phyloP scores from a whole-genome alignment of 2,329 filamentous ascomycete genomes.

The Exophiala phaeomuriformis region DNA sequence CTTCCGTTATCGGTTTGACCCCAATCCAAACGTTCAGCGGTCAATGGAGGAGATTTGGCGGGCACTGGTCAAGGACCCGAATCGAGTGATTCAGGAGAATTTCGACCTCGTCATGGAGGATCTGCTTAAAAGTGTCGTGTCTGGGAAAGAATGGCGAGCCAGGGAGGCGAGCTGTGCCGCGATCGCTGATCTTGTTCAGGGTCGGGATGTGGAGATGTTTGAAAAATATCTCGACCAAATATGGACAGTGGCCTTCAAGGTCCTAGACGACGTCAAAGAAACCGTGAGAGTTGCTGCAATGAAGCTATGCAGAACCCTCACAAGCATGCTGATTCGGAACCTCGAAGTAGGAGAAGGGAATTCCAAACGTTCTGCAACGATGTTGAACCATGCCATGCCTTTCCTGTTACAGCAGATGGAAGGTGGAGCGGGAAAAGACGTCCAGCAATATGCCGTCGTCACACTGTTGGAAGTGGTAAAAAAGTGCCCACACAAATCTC shows the following conservation, averaged over 20 bases:
- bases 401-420: conserved; percentile 87
- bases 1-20: conserved; percentile 90
- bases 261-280: conserved; percentile 92
- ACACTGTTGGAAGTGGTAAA: conserved; percentile 87
- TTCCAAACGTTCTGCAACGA: conserved; percentile 61
- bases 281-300: conserved; percentile 76
- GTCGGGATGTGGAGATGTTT: conserved; percentile 67
- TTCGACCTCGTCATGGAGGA: conserved; percentile 88
- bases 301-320: conserved; percentile 73
- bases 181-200: conserved; percentile 79
- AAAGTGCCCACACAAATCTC: conserved; percentile 65
- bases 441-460: conserved; percentile 72
- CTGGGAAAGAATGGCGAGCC: conserved; percentile 83
- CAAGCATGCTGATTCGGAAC: conserved; percentile 75
- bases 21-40: conserved; percentile 81
- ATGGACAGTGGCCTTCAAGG: conserved; percentile 78
- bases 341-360: conserved; percentile 67
- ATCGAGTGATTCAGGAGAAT: conserved; percentile 65
- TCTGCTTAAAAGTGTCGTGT: conserved; percentile 70
- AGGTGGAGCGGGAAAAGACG: conserved; percentile 70
- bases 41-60: conserved; percentile 99
- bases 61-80: conserved; percentile 82
- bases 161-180: conserved; percentile 88
- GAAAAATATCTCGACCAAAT: conserved; percentile 77
- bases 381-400: conserved; percentile 80